Base-by-base conservation (phyloP, 2,329 filamentous ascomycete genomes). In the Aureobasidium vineae region DNA sequence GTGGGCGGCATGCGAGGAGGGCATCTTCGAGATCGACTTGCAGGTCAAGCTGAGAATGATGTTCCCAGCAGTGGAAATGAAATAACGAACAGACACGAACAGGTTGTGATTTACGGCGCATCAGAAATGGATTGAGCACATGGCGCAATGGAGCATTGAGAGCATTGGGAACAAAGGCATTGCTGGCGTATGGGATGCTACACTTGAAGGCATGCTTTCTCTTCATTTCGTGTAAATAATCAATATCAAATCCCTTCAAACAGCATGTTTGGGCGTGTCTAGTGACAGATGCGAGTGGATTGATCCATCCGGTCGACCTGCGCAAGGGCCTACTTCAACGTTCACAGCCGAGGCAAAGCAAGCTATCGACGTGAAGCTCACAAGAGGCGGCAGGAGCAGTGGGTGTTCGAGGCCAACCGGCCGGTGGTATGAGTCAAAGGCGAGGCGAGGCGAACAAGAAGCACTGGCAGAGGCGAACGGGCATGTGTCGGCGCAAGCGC, bases 11-110 rank as follows among this genome's bases (percentile, higher is more conserved):
- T 80, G 78, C 40, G 87, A 91, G 73, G 87, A 90, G 70, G 90
- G 90, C 66, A 88, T 93, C 64, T 91, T 91, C 72, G 89, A 92
- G 77, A 86, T 91, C 71, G 84, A 83, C 40, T 82, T 93, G 70
- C 87, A 91, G 73, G 71, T 87, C 21, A 81, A 84, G 57, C 82
- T 79, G 66, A 82, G 90, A 68, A 90, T 86, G 75, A 75, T 73
- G 47, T 78, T 76, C 68, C 77, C 78, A 5, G 77, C 77, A 40
- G 72, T 80, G 43, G 74, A 75, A 49, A 75, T 76, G 28, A 72
- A 76, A 49, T 79, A 70, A 68, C 33, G 60, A 43, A 61, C 13
- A 49, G 19, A 41, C 13, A 61, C 26, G 57, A 61, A 47, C 43
- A 47, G 43, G n/a, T 15, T 47, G 26, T 7, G 13, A 19, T 16